Conservation (phyloP, 371 early-diverging fungal species). For the Rhizopus sp. region DNA sequence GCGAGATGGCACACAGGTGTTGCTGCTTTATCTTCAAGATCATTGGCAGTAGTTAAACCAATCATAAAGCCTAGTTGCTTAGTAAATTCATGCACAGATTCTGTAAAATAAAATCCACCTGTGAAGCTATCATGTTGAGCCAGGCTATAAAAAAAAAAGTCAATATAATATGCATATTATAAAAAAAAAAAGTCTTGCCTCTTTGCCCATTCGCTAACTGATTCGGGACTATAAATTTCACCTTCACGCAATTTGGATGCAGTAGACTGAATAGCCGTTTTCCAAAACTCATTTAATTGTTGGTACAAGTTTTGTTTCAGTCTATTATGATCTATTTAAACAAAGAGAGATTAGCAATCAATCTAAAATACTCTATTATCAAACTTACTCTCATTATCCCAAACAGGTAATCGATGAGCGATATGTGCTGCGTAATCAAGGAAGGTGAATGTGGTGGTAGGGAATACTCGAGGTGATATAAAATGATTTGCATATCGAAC, state of each 20-base stretch:
- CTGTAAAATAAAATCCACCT: slow-evolving; percentile 42
- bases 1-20: slow-evolving; percentile 31
- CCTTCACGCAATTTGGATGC: slow-evolving; percentile 74
- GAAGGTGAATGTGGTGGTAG: slow-evolving; percentile 75
- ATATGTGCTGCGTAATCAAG: slow-evolving; percentile 76
- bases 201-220: slow-evolving; percentile 82
- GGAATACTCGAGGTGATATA: slow-evolving; percentile 71
- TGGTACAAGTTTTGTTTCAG: slow-evolving; percentile 67
- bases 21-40: not conserved
- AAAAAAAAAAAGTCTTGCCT: slow-evolving; percentile 37
- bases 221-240: slow-evolving; percentile 70
- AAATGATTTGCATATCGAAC: slow-evolving; percentile 87
- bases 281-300: slow-evolving; percentile 78
- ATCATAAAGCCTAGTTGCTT: slow-evolving; percentile 71
- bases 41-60: slow-evolving; percentile 33
- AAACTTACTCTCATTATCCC: slow-evolving; percentile 62
- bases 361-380: not conserved
- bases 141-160: slow-evolving; percentile 32
- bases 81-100: slow-evolving; percentile 70
- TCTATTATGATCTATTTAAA: slow-evolving; percentile 59
- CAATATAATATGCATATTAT: not conserved
- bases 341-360: not conserved
- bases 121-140: slow-evolving; percentile 60
- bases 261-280: slow-evolving; percentile 70
- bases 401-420: slow-evolving; percentile 80